phyloP scores from a whole-genome alignment of 768 basidiomycete genomes.

The Amanita pallidorosea region DNA sequence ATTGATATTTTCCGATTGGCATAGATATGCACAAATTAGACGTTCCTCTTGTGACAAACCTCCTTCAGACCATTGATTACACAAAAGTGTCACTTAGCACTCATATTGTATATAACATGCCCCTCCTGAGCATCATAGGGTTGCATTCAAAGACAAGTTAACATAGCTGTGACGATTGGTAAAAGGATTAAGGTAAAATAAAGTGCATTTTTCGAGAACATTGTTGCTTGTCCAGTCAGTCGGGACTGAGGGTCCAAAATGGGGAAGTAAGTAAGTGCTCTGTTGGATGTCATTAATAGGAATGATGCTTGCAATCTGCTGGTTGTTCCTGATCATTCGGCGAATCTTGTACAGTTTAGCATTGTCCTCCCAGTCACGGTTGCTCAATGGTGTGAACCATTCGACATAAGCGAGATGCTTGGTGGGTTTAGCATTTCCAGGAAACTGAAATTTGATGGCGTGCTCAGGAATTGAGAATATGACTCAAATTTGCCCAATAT shows the following conservation, averaged over 20 bases:
- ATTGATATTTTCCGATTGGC: too few species aligned
- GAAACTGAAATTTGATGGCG: not conserved
- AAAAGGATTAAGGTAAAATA: slow-evolving; percentile 15
- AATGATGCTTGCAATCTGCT: slow-evolving; percentile 7
- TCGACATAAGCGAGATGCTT: not conserved
- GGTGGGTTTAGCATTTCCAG: not conserved
- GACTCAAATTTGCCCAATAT: not conserved
- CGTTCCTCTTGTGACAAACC: too few species aligned
- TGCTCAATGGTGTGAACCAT: not conserved
- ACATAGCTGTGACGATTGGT: slow-evolving; percentile 9
- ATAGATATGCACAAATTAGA: too few species aligned
- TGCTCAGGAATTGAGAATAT: not conserved
- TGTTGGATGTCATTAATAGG: slow-evolving; percentile 8
- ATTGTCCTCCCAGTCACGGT: not conserved
- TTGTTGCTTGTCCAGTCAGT: slow-evolving; percentile 13
- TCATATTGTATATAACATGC: not conserved
- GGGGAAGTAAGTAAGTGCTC: slow-evolving; percentile 13
- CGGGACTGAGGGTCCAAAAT: slow-evolving; percentile 9
- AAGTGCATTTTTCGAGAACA: slow-evolving; percentile 12
- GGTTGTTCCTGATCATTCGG: not conserved
- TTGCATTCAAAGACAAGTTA: not conserved
- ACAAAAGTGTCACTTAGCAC: too few species aligned
- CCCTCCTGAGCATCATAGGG: too few species aligned
- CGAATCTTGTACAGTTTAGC: not conserved
- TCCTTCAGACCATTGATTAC: too few species aligned